Conservation (phyloP, 768 basidiomycete genomes). For the Agaricus subrufescens region DNA sequence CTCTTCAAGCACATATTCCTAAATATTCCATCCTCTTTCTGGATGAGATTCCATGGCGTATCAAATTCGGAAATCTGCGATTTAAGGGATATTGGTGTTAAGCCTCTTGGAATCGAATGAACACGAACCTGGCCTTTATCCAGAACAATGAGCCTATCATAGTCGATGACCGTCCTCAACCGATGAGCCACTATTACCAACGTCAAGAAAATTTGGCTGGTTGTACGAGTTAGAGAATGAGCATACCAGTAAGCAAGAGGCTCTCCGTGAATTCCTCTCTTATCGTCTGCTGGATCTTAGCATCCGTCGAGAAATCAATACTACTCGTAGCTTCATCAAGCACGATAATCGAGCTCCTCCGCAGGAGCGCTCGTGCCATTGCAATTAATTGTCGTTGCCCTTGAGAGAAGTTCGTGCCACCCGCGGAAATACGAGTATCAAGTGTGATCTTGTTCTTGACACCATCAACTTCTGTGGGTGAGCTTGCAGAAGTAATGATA, state of each 20-base stretch:
- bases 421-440: slow-evolving; percentile 77
- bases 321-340: slow-evolving; percentile 84
- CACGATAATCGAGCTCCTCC: slow-evolving; percentile 69
- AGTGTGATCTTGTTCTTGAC: slow-evolving; percentile 54
- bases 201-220: not conserved
- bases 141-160: slow-evolving; percentile 75
- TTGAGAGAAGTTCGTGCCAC: slow-evolving; percentile 89
- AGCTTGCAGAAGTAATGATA: slow-evolving; percentile 34
- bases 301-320: slow-evolving; percentile 84
- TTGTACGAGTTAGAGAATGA: not conserved
- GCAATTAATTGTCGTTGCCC: slow-evolving; percentile 88
- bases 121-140: slow-evolving; percentile 54
- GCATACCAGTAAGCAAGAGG: slow-evolving; percentile 66
- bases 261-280: slow-evolving; percentile 79
- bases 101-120: not conserved
- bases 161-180: slow-evolving; percentile 74
- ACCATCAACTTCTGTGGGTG: slow-evolving; percentile 49
- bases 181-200: slow-evolving; percentile 58
- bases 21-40: slow-evolving; percentile 60
- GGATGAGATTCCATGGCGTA: slow-evolving; percentile 65
- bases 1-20: slow-evolving; percentile 68
- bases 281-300: slow-evolving; percentile 87
- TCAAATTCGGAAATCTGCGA: slow-evolving; percentile 58
- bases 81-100: not conserved
- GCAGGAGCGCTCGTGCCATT: slow-evolving; percentile 76